These are phyloP conservation scores for Purshia tridentata DNA, from an alignment of 306 rosid genomes.

Conservation along the genomic window DNA sequence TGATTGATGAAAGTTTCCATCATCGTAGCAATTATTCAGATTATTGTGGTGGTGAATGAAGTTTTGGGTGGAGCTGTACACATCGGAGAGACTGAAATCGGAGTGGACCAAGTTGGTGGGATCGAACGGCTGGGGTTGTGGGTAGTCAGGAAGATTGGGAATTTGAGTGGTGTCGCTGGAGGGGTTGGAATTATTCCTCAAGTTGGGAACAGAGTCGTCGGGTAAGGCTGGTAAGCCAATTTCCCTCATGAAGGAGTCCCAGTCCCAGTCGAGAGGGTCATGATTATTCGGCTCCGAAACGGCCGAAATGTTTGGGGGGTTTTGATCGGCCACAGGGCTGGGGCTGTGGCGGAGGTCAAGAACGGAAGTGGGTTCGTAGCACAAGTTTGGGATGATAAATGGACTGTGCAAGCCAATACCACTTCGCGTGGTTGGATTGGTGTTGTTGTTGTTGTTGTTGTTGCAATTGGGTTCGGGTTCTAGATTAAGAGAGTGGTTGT, in stretches of 20 bases:
- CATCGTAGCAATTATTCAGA: slow-evolving; percentile 10
- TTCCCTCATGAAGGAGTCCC: slow-evolving; percentile 82
- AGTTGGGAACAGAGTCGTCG: slow-evolving; percentile 49
- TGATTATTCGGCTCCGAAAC: slow-evolving; percentile 21
- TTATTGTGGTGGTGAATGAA: slow-evolving; percentile 22
- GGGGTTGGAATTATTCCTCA: slow-evolving; percentile 24
- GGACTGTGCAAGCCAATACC: slow-evolving; percentile 22
- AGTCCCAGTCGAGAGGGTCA: slow-evolving; percentile 57
- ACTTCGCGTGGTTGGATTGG: not conserved
- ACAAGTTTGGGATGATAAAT: slow-evolving; percentile 24
- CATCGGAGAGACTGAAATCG: slow-evolving; percentile 48
- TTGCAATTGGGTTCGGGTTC: slow-evolving; percentile 29
- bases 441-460: not conserved
- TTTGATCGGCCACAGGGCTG: slow-evolving; percentile 48
- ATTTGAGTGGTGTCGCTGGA: slow-evolving; percentile 26
- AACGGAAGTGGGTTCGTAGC: slow-evolving; percentile 84
- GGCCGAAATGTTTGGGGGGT: slow-evolving; percentile 24
- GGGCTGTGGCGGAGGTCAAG: slow-evolving; percentile 82
- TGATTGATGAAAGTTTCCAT: slow-evolving; percentile 21
- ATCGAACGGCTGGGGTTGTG: slow-evolving; percentile 52
- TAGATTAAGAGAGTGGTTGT: slow-evolving; percentile 35
- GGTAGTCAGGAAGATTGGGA: slow-evolving; percentile 41
- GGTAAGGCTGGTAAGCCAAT: slow-evolving; percentile 60
- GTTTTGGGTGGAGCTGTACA: slow-evolving; percentile 39
- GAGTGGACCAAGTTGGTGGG: slow-evolving; percentile 36